These are phyloP conservation scores for Cordyceps militaris DNA, from an alignment of 2,329 filamentous ascomycete species.

Conservation along the genomic window DNA sequence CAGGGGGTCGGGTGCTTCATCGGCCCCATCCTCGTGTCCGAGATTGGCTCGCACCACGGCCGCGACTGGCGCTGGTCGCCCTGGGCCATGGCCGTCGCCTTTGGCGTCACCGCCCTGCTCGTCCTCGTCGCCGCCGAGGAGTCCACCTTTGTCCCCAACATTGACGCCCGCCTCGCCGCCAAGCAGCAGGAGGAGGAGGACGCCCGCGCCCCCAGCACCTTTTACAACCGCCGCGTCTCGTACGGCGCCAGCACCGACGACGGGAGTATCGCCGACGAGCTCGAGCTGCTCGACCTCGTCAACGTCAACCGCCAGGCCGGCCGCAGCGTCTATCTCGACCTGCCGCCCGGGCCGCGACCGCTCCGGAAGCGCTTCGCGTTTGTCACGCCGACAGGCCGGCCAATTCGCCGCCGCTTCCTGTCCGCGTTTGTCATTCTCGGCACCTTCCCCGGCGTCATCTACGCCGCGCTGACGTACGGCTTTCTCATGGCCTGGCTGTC, in stretches of 20 bases:
- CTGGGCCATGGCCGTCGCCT: neutral
- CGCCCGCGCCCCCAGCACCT: neutral
- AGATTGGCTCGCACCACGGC: neutral
- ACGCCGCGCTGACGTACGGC: conserved; percentile 5
- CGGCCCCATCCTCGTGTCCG: neutral
- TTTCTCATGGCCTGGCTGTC: conserved; percentile 7
- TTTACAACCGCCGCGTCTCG: neutral
- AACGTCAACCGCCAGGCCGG: neutral
- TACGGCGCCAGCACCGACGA: neutral
- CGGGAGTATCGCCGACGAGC: neutral
- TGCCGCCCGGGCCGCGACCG: neutral
- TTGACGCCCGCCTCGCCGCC: neutral
- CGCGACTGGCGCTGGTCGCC: neutral
- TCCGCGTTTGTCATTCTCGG: conserved; percentile 3
- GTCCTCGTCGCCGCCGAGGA: neutral
- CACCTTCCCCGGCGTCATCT: neutral
- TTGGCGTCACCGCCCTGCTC: neutral
- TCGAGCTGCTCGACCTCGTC: neutral
- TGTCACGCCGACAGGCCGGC: neutral
- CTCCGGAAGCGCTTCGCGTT: neutral
- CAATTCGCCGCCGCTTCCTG: neutral
- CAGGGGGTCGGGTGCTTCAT: neutral
- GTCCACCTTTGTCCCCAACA: conserved; percentile 6
- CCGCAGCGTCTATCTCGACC: neutral
- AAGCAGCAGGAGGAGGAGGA: neutral